phyloP scores from a whole-genome alignment of 2,329 filamentous ascomycete genomes.

The Chrysosporium keratinophilum region DNA sequence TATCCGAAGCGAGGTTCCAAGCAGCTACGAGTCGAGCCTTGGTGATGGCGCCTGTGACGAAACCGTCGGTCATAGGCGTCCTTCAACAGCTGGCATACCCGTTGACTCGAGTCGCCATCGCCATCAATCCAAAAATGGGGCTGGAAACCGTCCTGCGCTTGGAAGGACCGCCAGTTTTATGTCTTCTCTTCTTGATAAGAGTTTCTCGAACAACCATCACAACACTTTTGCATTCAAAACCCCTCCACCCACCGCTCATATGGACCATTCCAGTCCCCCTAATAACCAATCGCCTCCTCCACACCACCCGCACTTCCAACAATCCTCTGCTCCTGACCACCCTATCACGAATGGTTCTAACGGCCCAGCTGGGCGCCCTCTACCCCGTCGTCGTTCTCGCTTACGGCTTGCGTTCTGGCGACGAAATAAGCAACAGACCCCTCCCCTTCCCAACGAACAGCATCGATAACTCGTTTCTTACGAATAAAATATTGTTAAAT shows the following conservation, averaged over 20 bases:
- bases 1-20: not conserved
- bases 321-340: not conserved
- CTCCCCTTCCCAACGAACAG: constrained; percentile 9
- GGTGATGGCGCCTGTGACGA: constrained; percentile 7
- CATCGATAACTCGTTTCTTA: constrained; percentile 5
- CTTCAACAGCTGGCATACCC: constrained; percentile 4
- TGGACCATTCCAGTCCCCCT: constrained; percentile 3
- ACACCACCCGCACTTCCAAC: not conserved
- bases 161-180: constrained; percentile 12
- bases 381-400: constrained; percentile 31
- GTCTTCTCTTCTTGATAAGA: constrained; percentile 15
- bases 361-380: not conserved
- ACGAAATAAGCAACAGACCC: constrained; percentile 18
- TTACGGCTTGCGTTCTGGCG: constrained; percentile 36
- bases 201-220: constrained; percentile 11
- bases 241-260: constrained; percentile 9
- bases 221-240: constrained; percentile 9
- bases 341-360: not conserved
- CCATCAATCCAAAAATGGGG: not conserved
- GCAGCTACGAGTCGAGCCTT: constrained; percentile 10
- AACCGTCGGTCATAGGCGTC: constrained; percentile 2
- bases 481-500: constrained; percentile 3
- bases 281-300: not conserved
- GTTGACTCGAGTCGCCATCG: constrained; percentile 1
- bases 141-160: not conserved